Conservation (phyloP, 176 grass and related monocot genomes). For the Miscanthus lutarioriparius region DNA sequence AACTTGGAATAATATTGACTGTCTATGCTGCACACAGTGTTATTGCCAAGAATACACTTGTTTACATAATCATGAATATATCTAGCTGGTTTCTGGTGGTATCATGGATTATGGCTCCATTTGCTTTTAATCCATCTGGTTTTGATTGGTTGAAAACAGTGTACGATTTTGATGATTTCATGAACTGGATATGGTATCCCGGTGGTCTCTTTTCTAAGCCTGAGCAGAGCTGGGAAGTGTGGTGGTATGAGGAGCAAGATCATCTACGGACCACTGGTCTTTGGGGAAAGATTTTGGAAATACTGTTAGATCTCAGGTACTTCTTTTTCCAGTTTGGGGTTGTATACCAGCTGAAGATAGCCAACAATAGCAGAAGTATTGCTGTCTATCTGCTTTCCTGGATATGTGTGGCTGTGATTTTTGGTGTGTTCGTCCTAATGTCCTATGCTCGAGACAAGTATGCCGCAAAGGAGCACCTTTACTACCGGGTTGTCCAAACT, state of each 20-base stretch:
- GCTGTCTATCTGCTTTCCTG: conserved; percentile 92
- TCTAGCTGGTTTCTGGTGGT: conserved; percentile 92
- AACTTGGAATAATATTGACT: conserved; percentile 88
- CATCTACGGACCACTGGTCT: conserved; percentile 89
- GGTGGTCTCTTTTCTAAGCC: conserved; percentile 77
- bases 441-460: conserved; percentile 74
- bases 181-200: conserved; percentile 94
- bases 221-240: conserved; percentile 95
- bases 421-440: conserved; percentile 72
- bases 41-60: conserved; percentile 72
- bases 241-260: conserved; percentile 97
- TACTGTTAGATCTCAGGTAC: conserved; percentile 94
- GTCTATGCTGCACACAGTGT: conserved; percentile 89
- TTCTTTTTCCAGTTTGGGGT: conserved; percentile 98
- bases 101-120: conserved; percentile 97
- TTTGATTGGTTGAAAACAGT: conserved; percentile 99
- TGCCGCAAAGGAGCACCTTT: conserved; percentile 81
- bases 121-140: conserved; percentile 96
- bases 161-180: conserved; percentile 97
- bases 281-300: conserved; percentile 90
- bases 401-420: conserved; percentile 73
- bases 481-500: conserved; percentile 74
- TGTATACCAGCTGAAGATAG: conserved; percentile 92
- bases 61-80: conserved; percentile 92
- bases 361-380: conserved; percentile 66